phyloP scores from a whole-genome alignment of 495 filamentous ascomycete species.

The Xylaria curta region DNA sequence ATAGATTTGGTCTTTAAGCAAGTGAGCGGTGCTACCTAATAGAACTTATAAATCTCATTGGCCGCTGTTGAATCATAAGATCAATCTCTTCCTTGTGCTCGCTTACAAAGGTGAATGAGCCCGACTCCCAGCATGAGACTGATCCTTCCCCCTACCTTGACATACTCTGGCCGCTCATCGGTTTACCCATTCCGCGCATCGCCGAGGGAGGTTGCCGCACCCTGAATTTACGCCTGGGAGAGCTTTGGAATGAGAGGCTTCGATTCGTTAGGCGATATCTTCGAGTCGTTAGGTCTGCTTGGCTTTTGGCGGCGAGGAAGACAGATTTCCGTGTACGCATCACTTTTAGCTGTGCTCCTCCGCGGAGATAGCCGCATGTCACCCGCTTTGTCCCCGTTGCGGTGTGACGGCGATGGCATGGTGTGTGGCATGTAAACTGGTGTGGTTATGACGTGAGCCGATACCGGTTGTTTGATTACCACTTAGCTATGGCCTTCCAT shows the following conservation, averaged over 20 bases:
- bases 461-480: neutral
- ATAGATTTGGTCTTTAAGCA: neutral
- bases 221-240: neutral
- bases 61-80: neutral
- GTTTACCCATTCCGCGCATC: neutral
- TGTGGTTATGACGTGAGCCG: constrained; percentile 25
- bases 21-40: neutral
- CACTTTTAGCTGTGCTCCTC: neutral
- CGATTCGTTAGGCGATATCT: neutral
- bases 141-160: neutral
- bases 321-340: neutral
- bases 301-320: neutral
- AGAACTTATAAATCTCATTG: neutral
- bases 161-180: neutral
- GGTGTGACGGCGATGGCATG: constrained; percentile 6
- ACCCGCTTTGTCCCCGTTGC: neutral
- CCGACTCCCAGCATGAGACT: neutral
- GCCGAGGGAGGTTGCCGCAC: neutral
- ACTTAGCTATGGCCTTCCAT: neutral
- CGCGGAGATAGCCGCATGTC: constrained; percentile 20
- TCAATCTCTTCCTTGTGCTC: neutral
- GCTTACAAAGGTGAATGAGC: neutral
- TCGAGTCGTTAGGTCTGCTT: neutral
- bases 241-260: neutral
- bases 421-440: constrained; percentile 17